Base-by-base conservation (phyloP, 768 basidiomycete genomes). In the Pisolithus sp. region DNA sequence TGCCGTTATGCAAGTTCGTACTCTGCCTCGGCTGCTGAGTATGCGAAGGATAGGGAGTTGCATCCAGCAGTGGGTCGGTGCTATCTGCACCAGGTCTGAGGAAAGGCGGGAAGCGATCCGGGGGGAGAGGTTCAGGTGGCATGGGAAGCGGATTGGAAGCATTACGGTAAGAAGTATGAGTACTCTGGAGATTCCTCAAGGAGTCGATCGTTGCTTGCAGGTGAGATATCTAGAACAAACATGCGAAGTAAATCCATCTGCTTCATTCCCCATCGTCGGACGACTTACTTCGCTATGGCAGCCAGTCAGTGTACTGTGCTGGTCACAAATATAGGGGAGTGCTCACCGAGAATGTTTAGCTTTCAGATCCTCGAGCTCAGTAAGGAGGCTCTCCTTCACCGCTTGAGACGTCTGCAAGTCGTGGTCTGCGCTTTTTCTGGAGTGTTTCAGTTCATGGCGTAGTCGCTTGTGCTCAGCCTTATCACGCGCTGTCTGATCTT, bases 91-190 rank as follows among this genome's bases (percentile, higher is more conserved):
- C 65, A 8, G 68, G 62, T 53, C 72, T 69, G 17, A 69, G 67
- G 48, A 77, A 73, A 10, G 70, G 47, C 10, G 76, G 74, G 18
- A 78, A 66, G 38, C 70, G 67, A 23, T 77, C 74, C 9, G 75
- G 64, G 8, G 76, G 70, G 7, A 81, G 62, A 3, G 78, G 80
- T 50, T 76, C 73, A 12, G 81, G 81, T n/a, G 81, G 81, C 39
- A 68, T 63, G 21, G 81, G 81, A 18, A 83, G 72, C 4, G 81
- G 81, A 57, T 81, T 81, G 36, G 63, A 61, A 46, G 60, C 59
- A 52, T 70, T 65, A 46, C 58, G 67, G 57, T 58, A 67, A 40
- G 59, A 63, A 5, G 60, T 57, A 37, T 67, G 57, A 42, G 64
- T 62, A 10, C 64, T 54, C 15, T 67, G 68, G 51, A 17, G 9